Evolutionary conservation across 306 rosid species (phyloP).

Genomic region (Lupinus albus): DNA sequence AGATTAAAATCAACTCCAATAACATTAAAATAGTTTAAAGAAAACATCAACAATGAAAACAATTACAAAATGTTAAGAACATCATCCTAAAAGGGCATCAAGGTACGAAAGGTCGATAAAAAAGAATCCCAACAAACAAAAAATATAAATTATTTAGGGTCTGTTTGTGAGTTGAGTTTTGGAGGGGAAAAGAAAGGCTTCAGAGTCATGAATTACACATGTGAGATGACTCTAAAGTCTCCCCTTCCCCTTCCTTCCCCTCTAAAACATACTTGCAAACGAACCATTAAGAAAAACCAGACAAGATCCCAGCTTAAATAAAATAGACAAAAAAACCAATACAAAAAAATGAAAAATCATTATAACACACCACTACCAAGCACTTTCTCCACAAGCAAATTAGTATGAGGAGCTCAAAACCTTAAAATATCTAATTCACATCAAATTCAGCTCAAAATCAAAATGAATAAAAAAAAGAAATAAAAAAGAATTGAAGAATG

Average conservation of each 20-base stretch:
- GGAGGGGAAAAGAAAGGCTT: too few species aligned
- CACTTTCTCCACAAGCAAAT: neutral
- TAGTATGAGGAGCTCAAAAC: too few species aligned
- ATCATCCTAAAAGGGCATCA: slow-evolving; percentile 21
- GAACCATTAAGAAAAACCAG: neutral
- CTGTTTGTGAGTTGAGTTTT: too few species aligned
- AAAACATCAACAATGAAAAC: neutral
- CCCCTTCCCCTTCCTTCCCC: too few species aligned
- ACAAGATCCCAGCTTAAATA: slow-evolving; percentile 4
- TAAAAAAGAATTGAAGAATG: neutral
- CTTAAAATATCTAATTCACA: neutral
- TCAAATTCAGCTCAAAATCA: neutral
- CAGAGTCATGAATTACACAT: too few species aligned
- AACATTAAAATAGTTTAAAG: neutral
- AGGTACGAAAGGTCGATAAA: neutral
- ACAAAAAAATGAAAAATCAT: neutral
- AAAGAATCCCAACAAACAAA: neutral
- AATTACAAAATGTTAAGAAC: neutral
- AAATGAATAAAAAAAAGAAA: too few species aligned
- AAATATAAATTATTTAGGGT: neutral
- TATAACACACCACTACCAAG: slow-evolving; percentile 1
- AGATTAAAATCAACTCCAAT: neutral
- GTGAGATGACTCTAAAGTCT: too few species aligned
- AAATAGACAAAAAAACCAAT: slow-evolving; percentile 1
- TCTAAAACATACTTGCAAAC: too few species aligned